Conservation (phyloP, 139 green algal species). For the Tetradesmus obliquus region DNA sequence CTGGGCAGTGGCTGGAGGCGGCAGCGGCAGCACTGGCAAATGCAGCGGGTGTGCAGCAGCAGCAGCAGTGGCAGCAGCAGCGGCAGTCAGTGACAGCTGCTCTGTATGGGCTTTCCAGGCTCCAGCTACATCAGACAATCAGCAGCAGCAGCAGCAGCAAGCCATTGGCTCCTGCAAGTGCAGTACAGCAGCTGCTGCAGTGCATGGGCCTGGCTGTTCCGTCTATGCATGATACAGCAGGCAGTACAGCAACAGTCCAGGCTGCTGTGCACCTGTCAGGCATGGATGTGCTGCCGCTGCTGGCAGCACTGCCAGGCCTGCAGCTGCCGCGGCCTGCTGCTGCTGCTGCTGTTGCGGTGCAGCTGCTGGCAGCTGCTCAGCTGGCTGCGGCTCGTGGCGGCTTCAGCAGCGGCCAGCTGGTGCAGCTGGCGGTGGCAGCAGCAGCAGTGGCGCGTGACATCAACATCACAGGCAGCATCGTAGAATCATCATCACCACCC, state of each 20-base stretch:
- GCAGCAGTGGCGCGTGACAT: neutral
- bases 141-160: neutral
- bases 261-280: neutral
- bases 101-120: neutral
- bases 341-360: neutral
- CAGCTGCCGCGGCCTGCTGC: neutral
- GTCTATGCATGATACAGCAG: neutral
- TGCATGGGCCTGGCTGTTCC: neutral
- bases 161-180: neutral
- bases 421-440: neutral
- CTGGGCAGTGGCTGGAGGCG: neutral
- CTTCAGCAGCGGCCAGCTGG: neutral
- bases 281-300: conserved; percentile 8
- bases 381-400: neutral
- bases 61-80: neutral
- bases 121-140: neutral
- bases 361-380: neutral
- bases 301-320: neutral
- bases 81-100: neutral
- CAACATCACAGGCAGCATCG: neutral
- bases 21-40: neutral
- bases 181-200: neutral
- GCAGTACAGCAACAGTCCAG: neutral
- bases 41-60: neutral
- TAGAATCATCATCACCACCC: neutral